Evolutionary conservation across 768 basidiomycete species (phyloP), one percentile per base, ranked within the genome.

Genomic region (Trametes villosa): DNA sequence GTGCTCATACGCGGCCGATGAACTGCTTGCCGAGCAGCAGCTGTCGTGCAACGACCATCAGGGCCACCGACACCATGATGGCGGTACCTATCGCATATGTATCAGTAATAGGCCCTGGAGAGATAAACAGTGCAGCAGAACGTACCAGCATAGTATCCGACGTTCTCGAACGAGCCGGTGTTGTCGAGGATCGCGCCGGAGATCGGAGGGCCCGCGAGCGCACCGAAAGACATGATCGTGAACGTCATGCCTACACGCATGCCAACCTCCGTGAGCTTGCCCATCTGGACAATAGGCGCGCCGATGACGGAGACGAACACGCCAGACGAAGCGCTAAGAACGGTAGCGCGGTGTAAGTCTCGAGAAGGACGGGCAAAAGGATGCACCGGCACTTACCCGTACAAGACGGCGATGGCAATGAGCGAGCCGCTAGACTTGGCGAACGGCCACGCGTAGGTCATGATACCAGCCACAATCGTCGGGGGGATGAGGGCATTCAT

Each of bases 381-480:
- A 22, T 29, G 5, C 11, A 29, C 13, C 24, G 4, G 29, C 18
- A 36, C 80, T 13, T 52, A 88, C 85, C 90, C 90, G 65, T 91
- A 91, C 6, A 86, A 59, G 7, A 89, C 67, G 0, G 83, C 77
- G 34, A 91, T 68, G 5, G 72, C 81, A 3, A 89, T 77, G 24
- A 87, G 74, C 0, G 77, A 73, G 0, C 70, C 74, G 57, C 80
- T 65, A n/a, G 70, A 78, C 41, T 66, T 71, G 0, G 81, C 80
- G 67, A 83, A 86, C 1, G 91, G 91, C 92, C 92, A 93, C 3
- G 76, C 76, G 64, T 85, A 85, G 0, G 89, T 89, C 47, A 86
- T 67, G 26, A 84, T 70, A 0, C 80, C 87, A 0, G 86, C 82
- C 1, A 82, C 41, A 15, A 79, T 52, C 0, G 83, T 86, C 31